Base-by-base conservation (phyloP, 2,329 filamentous ascomycete species). In the Chrysoporthe deuterocubensis region DNA sequence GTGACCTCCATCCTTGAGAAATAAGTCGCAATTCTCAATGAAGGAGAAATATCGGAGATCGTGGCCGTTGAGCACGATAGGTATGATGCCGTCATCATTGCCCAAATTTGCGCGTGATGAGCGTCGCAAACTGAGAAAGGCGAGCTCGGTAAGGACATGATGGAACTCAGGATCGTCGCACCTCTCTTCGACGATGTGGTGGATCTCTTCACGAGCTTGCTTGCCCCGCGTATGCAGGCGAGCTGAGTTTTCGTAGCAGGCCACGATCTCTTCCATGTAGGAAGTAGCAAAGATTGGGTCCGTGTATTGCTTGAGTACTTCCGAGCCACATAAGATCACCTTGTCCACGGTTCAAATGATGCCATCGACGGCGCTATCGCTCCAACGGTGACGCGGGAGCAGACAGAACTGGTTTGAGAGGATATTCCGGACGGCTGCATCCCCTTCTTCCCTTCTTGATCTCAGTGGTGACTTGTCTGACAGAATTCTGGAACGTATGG, bases 291-390 rank as follows among this genome's bases (percentile, higher is more conserved):
- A 44, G 43, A 7, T 14, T 44, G 4, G 5, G 3, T 44, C 9
- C 11, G 21, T 1, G 26, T 57, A 64, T 1, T 1, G 4, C 16
- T 64, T 18, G 3, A 64, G 6, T 1, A 64, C 62, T 13, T 54
- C 16, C 7, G 62, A 64, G 14, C 62, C 62, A 1, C 62, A 64
- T 14, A 64, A 50, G 5, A 64, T 21, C 2, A 64, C 40, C 8
- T 64, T 64, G 14, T 57, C 40, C 6, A 64, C 62, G n/a, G 34
- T 32, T 2, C 43, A 8, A 44, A 44, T 44, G 43, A 14, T 44
- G 58, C 32, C 5, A 5, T 7, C 8, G 21, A 5, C 5, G 48
- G 50, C 1, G 3, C 34, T 26, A 5, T 52, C 4, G 18, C 1
- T 21, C 37, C n/a, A 3, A 26, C 6, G 26, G 26, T 26, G 1